Conservation (phyloP, 2,329 filamentous ascomycete genomes). For the Samsoniella hepiali region DNA sequence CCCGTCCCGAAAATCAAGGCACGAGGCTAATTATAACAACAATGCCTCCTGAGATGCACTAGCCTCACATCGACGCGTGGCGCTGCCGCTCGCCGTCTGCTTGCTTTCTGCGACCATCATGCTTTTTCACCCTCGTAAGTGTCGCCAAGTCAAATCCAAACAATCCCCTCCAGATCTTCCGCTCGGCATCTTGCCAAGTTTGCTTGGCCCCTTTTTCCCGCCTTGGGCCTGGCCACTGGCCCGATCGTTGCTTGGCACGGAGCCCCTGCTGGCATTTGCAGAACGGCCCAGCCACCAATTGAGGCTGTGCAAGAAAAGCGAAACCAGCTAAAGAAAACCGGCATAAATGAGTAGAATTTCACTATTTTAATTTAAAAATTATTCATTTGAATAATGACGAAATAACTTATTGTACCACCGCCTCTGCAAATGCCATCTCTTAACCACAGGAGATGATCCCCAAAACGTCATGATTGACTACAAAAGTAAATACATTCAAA, state of each 20-base stretch:
- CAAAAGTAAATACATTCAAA: too few species aligned
- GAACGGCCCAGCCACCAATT: neutral
- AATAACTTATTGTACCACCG: too few species aligned
- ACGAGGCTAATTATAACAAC: neutral
- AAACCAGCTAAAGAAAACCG: neutral
- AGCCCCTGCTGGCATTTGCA: neutral
- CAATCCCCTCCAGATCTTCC: neutral
- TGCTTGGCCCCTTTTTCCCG: slow-evolving; percentile 12
- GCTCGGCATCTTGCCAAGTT: slow-evolving; percentile 16
- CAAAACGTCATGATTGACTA: too few species aligned
- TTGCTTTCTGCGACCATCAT: neutral
- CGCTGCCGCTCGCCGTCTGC: neutral
- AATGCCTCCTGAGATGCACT: neutral
- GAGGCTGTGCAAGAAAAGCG: slow-evolving; percentile 1
- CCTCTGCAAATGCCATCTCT: too few species aligned
- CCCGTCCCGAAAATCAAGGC: neutral
- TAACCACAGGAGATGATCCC: too few species aligned
- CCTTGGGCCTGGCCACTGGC: neutral
- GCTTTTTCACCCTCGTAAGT: neutral
- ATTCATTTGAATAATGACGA: neutral
- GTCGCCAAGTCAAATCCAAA: neutral
- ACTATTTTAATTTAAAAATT: neutral
- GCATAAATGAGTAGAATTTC: too few species aligned
- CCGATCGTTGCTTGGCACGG: slow-evolving; percentile 8
- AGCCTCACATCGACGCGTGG: neutral